Evolutionary conservation across 2,329 filamentous ascomycete genomes (phyloP).

Genomic region (Stachybotrys elegans): DNA sequence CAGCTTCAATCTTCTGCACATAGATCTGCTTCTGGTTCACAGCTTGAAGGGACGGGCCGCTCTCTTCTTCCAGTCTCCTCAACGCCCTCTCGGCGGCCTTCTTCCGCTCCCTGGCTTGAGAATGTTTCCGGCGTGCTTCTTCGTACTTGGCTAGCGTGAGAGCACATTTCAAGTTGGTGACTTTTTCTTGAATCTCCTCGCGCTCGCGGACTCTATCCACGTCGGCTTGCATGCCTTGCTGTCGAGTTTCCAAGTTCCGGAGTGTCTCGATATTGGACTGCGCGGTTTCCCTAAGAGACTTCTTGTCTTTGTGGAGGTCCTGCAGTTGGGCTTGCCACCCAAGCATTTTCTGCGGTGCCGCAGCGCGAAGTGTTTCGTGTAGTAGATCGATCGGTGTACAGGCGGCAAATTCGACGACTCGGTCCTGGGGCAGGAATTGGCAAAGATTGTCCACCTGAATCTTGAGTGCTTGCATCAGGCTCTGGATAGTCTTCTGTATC

Average conservation of each 20-base stretch:
- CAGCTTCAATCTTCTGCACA: conserved; percentile 46
- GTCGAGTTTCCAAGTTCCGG: conserved; percentile 63
- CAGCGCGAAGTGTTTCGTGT: conserved; percentile 80
- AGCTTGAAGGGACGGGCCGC: conserved; percentile 63
- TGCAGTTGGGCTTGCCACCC: conserved; percentile 73
- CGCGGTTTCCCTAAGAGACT: conserved; percentile 53
- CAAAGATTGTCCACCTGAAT: conserved; percentile 98
- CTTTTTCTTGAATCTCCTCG: conserved; percentile 58
- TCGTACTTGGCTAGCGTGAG: conserved; percentile 63
- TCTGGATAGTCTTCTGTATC: conserved; percentile 59
- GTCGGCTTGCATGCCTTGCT: conserved; percentile 70
- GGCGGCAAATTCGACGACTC: conserved; percentile 88
- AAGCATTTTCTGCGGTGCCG: conserved; percentile 76
- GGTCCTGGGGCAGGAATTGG: conserved; percentile 93
- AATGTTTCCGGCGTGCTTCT: conserved; percentile 42
- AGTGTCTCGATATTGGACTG: conserved; percentile 59
- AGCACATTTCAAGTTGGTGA: conserved; percentile 60
- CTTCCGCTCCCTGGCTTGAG: conserved; percentile 49
- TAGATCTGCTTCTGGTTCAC: conserved; percentile 70
- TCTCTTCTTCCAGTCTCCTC: conserved; percentile 50
- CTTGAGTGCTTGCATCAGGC: conserved; percentile 64
- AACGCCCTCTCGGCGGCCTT: conserved; percentile 53
- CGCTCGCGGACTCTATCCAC: conserved; percentile 79
- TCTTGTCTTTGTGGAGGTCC: conserved; percentile 61
- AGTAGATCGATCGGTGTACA: conserved; percentile 78